Conservation (phyloP, 2,329 filamentous ascomycete genomes). For the Grosmannia huntii region DNA sequence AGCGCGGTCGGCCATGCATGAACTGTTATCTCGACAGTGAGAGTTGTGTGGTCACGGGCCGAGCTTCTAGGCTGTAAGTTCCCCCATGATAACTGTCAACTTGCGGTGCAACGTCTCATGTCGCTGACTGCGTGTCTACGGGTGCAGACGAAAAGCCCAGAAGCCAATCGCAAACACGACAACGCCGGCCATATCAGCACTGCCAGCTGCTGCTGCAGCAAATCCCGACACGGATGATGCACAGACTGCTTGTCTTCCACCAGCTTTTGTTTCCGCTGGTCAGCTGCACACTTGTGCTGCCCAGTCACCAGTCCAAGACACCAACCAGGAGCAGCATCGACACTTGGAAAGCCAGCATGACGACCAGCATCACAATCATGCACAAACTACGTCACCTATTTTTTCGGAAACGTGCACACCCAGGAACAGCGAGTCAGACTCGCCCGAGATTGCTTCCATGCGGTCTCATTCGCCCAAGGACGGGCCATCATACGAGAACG, state of each 20-base stretch:
- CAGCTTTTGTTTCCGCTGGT: not conserved
- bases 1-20: conserved; percentile 35
- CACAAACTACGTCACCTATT: not conserved
- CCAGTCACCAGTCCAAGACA: not conserved
- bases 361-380: conserved; percentile 1
- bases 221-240: not conserved
- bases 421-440: not conserved
- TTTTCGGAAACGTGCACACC: not conserved
- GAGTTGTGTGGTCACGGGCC: conserved; percentile 17
- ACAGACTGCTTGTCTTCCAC: not conserved
- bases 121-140: not conserved
- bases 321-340: not conserved
- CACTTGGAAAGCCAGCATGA: not conserved
- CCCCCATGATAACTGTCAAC: not conserved
- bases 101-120: too few relatives aligned
- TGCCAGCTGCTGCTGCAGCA: not conserved
- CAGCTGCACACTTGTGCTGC: not conserved
- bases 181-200: not conserved
- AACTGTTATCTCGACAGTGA: conserved; percentile 39
- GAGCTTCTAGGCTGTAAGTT: conserved; percentile 8
- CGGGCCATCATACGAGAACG: not conserved
- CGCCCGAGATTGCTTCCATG: not conserved
- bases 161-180: not conserved
- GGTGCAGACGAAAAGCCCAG: not conserved
- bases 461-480: not conserved